A percentile compares a stretch with the other conserved stretches of the same genome.
These are phyloP conservation scores for Batkoa obscura DNA, from an alignment of 371 early-diverging fungal species.

Conservation along the genomic window DNA sequence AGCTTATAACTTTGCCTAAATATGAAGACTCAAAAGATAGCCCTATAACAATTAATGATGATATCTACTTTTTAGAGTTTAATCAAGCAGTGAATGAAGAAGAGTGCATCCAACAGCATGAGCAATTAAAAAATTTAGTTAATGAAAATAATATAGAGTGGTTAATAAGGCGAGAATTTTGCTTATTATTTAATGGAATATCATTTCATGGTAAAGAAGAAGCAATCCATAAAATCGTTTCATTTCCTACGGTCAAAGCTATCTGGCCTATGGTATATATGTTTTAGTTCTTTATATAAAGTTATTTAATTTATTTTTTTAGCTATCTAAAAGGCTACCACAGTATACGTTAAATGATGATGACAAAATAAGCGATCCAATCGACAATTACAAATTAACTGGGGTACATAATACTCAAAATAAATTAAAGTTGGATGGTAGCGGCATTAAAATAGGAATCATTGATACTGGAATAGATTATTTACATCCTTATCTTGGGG, in stretches of 20 bases:
- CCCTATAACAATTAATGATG: background rate
- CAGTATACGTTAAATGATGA: background rate
- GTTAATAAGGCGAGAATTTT: background rate
- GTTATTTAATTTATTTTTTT: background rate
- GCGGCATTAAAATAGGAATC: conserved; percentile 39
- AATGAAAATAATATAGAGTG: background rate
- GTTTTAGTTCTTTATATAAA: background rate
- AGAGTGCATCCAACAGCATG: background rate
- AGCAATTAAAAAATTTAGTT: background rate
- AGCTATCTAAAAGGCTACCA: background rate
- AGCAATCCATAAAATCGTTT: background rate
- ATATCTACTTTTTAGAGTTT: background rate
- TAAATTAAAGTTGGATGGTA: conserved; percentile 14
- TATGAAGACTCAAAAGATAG: too few relatives aligned
- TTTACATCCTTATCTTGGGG: conserved; percentile 28
- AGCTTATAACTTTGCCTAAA: too few relatives aligned
- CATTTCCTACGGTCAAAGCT: background rate
- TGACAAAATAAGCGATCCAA: background rate
- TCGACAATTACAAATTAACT: background rate
- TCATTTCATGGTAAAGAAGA: background rate
- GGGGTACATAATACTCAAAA: background rate
- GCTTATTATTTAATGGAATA: background rate
- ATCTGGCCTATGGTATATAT: background rate
- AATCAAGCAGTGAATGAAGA: background rate
- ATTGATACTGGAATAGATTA: conserved; percentile 32